Evolutionary conservation across 345 rosid species (phyloP).

Genomic region (Turritis glabra): DNA sequence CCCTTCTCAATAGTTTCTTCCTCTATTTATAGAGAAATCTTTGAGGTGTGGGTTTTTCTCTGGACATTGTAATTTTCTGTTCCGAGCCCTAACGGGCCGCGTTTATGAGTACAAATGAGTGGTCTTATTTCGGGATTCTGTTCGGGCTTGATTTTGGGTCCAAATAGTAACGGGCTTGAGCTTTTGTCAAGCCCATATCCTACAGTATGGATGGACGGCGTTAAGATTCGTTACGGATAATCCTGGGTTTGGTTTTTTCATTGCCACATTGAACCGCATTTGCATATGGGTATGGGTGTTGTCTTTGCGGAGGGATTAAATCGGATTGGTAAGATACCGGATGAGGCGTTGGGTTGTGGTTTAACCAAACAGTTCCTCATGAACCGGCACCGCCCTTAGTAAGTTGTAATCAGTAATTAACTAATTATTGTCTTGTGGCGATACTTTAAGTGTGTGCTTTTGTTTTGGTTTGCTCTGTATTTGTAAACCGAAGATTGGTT

Average conservation of each 20-base stretch:
- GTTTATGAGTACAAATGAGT: too few relatives aligned
- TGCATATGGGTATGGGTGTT: constrained; percentile 96
- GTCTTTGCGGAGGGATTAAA: constrained; percentile 65
- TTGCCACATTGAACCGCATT: constrained; percentile 89
- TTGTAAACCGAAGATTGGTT: constrained; percentile 16
- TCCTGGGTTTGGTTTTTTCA: constrained; percentile 97
- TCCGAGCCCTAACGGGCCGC: too few relatives aligned
- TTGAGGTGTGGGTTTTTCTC: too few relatives aligned
- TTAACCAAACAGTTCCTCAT: constrained; percentile 42
- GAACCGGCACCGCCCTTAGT: constrained; percentile 17
- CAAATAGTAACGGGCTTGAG: too few relatives aligned
- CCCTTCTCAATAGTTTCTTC: too few relatives aligned
- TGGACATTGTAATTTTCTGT: too few relatives aligned
- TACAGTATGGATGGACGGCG: constrained; percentile 98
- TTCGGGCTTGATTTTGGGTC: too few relatives aligned
- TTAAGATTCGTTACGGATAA: constrained; percentile 72
- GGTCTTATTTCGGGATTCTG: too few relatives aligned
- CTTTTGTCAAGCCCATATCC: too few relatives aligned
- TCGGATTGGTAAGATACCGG: constrained; percentile 49
- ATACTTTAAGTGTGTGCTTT: background rate
- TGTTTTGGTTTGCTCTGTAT: background rate
- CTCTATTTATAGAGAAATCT: too few relatives aligned
- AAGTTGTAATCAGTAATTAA: background rate
- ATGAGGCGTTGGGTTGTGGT: constrained; percentile 56
- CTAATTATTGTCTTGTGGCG: background rate